Evolutionary conservation across 1,284 basidiomycete species (phyloP).

Genomic region (Tilletia setariae): DNA sequence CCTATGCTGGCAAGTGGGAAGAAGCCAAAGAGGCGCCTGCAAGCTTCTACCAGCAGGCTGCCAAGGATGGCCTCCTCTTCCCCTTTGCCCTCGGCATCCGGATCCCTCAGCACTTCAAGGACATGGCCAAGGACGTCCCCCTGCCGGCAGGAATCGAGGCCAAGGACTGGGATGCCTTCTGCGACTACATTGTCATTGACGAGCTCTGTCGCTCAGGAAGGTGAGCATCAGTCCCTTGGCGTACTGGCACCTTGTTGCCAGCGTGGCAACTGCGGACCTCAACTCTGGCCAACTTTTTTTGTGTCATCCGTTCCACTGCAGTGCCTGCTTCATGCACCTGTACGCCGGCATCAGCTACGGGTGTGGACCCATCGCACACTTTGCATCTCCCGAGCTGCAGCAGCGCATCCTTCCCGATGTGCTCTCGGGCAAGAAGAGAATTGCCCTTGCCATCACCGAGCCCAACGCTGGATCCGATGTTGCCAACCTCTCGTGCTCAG

Average conservation of each 20-base stretch:
- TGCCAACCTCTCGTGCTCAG: constrained; percentile 48
- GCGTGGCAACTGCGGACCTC: too few species aligned
- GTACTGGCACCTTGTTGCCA: too few species aligned
- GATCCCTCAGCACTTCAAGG: constrained; percentile 30
- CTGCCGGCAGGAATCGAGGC: constrained; percentile 35
- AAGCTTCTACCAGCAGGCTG: constrained; percentile 32
- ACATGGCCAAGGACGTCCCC: constrained; percentile 29
- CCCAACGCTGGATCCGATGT: constrained; percentile 54
- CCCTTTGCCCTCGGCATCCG: constrained; percentile 30
- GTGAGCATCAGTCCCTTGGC: constrained; percentile 4
- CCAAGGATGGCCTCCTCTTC: constrained; percentile 41
- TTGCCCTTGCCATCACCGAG: constrained; percentile 49
- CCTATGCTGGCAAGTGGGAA: constrained; percentile 29
- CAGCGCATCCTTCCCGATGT: constrained; percentile 37
- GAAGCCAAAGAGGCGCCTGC: constrained; percentile 30
- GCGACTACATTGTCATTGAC: constrained; percentile 45
- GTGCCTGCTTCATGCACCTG: constrained; percentile 29
- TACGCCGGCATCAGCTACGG: constrained; percentile 31
- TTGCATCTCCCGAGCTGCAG: constrained; percentile 37
- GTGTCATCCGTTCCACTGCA: too few species aligned
- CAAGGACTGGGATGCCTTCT: constrained; percentile 44
- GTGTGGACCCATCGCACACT: constrained; percentile 39
- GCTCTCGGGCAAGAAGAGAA: constrained; percentile 35
- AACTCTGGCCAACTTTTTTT: too few species aligned
- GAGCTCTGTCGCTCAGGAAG: constrained; percentile 32